Percentiles rank a stretch among this genome's conserved stretches.
phyloP scores from a whole-genome alignment of 345 rosid species.

The Eutrema japonicum region DNA sequence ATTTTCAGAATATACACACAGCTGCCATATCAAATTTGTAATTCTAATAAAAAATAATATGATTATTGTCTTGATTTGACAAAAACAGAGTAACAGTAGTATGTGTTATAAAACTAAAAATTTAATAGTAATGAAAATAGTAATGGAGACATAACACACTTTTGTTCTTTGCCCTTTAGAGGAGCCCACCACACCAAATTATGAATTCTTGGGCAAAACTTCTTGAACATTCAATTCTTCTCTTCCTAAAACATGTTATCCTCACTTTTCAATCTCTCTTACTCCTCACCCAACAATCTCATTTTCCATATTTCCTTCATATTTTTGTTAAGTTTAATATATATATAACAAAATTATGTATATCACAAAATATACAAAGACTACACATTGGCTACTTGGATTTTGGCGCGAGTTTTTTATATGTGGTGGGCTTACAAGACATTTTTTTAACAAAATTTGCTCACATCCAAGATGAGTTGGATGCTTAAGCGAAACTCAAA shows the following conservation, averaged over 20 bases:
- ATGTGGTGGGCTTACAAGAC: not conserved
- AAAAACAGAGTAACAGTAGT: constrained; percentile 20
- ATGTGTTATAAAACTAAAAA: constrained; percentile 1
- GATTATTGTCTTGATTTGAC: constrained; percentile 31
- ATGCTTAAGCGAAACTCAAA: constrained; percentile 11
- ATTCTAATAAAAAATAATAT: not conserved
- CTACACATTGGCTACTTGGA: not conserved
- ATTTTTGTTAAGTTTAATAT: not conserved
- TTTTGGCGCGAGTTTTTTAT: not conserved
- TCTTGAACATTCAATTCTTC: constrained; percentile 41
- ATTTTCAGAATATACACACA: not conserved
- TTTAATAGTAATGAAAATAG: constrained; percentile 22
- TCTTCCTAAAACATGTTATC: constrained; percentile 41
- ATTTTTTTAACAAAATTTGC: not conserved
- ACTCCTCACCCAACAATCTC: constrained; percentile 30
- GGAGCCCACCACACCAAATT: constrained; percentile 46
- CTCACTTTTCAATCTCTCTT: constrained; percentile 30
- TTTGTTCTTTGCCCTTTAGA: constrained; percentile 40
- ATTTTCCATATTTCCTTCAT: constrained; percentile 3
- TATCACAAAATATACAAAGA: not conserved
- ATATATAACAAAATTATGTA: not conserved
- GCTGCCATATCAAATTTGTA: not conserved
- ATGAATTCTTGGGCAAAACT: constrained; percentile 37
- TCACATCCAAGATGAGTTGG: not conserved
- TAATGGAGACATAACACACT: constrained; percentile 47